These are phyloP conservation scores for Arthrinium puccinioides DNA, from an alignment of 2,329 filamentous ascomycete genomes.

Conservation along the genomic window DNA sequence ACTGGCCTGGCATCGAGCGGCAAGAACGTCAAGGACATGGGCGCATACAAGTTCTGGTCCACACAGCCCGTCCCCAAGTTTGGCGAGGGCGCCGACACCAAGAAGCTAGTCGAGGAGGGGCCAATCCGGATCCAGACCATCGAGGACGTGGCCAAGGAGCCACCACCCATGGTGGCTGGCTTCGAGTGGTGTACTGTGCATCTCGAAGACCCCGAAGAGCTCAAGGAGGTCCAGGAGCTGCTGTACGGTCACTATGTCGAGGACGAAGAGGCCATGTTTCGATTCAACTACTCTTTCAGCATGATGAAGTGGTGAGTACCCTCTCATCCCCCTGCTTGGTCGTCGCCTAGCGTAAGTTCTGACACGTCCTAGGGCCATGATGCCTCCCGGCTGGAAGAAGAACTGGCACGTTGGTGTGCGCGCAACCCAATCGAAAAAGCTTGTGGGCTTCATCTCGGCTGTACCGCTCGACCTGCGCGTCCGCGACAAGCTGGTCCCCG, in stretches of 20 bases:
- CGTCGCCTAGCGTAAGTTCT: slow-evolving; percentile 1
- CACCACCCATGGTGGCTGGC: slow-evolving; percentile 65
- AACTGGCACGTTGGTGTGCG: slow-evolving; percentile 95
- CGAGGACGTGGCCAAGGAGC: slow-evolving; percentile 71
- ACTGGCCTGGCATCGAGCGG: slow-evolving; percentile 68
- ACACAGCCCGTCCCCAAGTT: slow-evolving; percentile 93
- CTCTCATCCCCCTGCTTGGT: background rate
- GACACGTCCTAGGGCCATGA: slow-evolving; percentile 62
- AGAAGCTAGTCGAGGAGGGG: slow-evolving; percentile 61
- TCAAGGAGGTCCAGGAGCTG: slow-evolving; percentile 87
- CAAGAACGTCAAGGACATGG: slow-evolving; percentile 95
- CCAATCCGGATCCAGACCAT: slow-evolving; percentile 75
- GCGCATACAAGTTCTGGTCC: slow-evolving; percentile 96
- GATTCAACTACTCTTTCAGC: slow-evolving; percentile 87
- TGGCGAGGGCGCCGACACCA: slow-evolving; percentile 42
- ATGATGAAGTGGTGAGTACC: slow-evolving; percentile 75
- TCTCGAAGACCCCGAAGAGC: slow-evolving; percentile 66
- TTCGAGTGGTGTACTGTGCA: slow-evolving; percentile 96
- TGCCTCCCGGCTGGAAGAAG: slow-evolving; percentile 88
- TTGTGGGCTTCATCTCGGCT: slow-evolving; percentile 93
- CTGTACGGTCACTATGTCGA: slow-evolving; percentile 94
- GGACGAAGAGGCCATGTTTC: slow-evolving; percentile 93
- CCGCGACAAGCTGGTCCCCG: slow-evolving; percentile 64
- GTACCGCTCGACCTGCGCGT: slow-evolving; percentile 80
- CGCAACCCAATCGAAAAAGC: slow-evolving; percentile 71